These are phyloP conservation scores for Stylosanthes scabra DNA, from an alignment of 331 rosid genomes.

Conservation along the genomic window DNA sequence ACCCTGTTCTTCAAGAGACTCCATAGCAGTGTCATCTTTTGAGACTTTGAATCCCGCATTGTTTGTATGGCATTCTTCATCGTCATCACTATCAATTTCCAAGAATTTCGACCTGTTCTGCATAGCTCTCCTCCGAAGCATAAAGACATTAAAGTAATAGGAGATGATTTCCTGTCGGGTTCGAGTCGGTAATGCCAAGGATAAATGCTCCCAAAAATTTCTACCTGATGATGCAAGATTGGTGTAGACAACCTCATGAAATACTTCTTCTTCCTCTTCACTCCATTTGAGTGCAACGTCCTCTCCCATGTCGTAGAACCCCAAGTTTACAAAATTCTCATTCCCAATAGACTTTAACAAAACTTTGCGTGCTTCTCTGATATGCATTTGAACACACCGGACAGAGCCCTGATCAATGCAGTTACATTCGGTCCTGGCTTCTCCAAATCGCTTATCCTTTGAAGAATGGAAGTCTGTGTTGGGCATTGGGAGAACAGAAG, in stretches of 20 bases:
- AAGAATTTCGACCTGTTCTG: slow-evolving; percentile 55
- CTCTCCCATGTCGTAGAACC: slow-evolving; percentile 64
- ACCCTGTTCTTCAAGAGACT: slow-evolving; percentile 51
- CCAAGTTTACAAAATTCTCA: slow-evolving; percentile 58
- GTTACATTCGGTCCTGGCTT: slow-evolving; percentile 44
- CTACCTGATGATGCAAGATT: slow-evolving; percentile 55
- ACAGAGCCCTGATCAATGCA: slow-evolving; percentile 50
- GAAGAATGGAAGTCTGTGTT: slow-evolving; percentile 7
- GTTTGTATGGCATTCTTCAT: slow-evolving; percentile 54
- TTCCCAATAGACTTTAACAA: slow-evolving; percentile 52
- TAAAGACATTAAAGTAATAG: slow-evolving; percentile 64
- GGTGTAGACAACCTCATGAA: slow-evolving; percentile 55
- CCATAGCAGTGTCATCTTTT: slow-evolving; percentile 61
- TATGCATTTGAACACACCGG: slow-evolving; percentile 61
- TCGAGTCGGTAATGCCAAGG: slow-evolving; percentile 51
- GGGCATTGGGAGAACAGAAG: slow-evolving; percentile 51
- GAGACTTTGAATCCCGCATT: slow-evolving; percentile 25
- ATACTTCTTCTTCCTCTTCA: slow-evolving; percentile 58
- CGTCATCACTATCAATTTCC: slow-evolving; percentile 68
- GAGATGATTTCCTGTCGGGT: slow-evolving; percentile 55
- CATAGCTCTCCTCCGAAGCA: slow-evolving; percentile 56
- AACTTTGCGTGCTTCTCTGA: slow-evolving; percentile 50
- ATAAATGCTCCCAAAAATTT: slow-evolving; percentile 61
- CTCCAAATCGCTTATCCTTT: slow-evolving; percentile 29
- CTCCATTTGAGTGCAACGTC: slow-evolving; percentile 55